Evolutionary conservation across 164 flowering plant genomes (phyloP), one percentile per base, ranked within the genome.

Genomic region (Brasenia schreberi): DNA sequence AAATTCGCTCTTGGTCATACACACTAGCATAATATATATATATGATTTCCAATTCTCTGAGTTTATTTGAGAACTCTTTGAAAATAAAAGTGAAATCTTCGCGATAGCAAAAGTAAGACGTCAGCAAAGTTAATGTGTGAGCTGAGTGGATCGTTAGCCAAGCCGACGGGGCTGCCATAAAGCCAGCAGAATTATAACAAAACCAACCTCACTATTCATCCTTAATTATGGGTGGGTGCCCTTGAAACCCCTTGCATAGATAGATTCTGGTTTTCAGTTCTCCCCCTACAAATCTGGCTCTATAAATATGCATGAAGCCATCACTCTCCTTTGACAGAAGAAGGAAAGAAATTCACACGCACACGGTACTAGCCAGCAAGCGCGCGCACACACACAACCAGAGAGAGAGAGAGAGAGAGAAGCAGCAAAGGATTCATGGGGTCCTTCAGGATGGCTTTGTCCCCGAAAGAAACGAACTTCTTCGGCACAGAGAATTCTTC

Each of bases 401-500:
- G 62, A 67, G 53, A 66, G 61, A 64, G 64, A 65, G 58, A 66
- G 27, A 64, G 17, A 14, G 56, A 49, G 7, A 49, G 14, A 49
- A 9, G 56, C 10, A 49, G 56, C 2, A 49, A 49, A 49, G 56
- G 56, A 42, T 63, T 67, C 68, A 85, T 84, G 96, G 87, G 85
- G 67, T 85, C 86, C 49, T 69, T 85, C 72, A 85, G 85, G 65
- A 72, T 74, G 9, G 64, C 77, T 19, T 62, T 64, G 7, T 64
- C 80, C 23, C 75, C 79, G 2, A 61, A 59, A 33, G 73, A 62
- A 53, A 72, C 72, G 33, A 69, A 68, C 42, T 27, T 64, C 18
- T 67, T 67, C 18, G 39, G 10, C 5, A 33, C 69, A 11, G 78
- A 76, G 65, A 63, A 65, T 59, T 75, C 77, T 9, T 65, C 78